Evolutionary conservation across 148 eudicot species (phyloP).

Genomic region (Rhododendron mucronatum): DNA sequence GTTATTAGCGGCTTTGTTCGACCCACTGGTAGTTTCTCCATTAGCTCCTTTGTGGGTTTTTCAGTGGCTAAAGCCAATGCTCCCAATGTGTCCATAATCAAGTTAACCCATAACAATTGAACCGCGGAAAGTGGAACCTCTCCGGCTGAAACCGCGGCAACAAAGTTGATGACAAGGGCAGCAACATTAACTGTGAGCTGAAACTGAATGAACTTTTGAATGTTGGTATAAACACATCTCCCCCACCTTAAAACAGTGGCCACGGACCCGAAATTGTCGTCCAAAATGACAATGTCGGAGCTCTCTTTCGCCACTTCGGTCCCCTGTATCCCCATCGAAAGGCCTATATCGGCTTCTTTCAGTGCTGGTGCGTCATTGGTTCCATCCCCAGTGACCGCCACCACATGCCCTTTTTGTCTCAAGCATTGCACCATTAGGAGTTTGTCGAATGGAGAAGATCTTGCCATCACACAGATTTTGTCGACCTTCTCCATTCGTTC

Average conservation of each 20-base stretch:
- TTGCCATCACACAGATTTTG: conserved; percentile 14
- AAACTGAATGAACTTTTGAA: conserved; percentile 16
- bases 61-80: conserved; percentile 20
- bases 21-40: conserved; percentile 13
- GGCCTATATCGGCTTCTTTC: conserved; percentile 14
- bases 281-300: conserved; percentile 6
- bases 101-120: conserved; percentile 17
- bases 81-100: conserved; percentile 24
- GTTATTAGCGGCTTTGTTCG: conserved; percentile 15
- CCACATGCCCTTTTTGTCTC: conserved; percentile 15
- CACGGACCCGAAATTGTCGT: conserved; percentile 7
- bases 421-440: conserved; percentile 15
- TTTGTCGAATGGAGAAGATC: conserved; percentile 9
- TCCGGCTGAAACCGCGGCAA: conserved; percentile 14
- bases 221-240: not conserved
- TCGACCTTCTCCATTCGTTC: conserved; percentile 18
- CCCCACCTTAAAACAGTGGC: conserved; percentile 15
- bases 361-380: conserved; percentile 10
- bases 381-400: conserved; percentile 22
- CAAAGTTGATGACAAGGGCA: conserved; percentile 12
- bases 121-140: conserved; percentile 17
- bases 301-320: conserved; percentile 13
- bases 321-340: conserved; percentile 10
- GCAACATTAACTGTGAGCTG: conserved; percentile 16
- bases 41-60: conserved; percentile 8